A percentile compares a stretch with the other conserved stretches of the same genome.
phyloP scores from a whole-genome alignment of 768 basidiomycete species.

The Mycena amicta region DNA sequence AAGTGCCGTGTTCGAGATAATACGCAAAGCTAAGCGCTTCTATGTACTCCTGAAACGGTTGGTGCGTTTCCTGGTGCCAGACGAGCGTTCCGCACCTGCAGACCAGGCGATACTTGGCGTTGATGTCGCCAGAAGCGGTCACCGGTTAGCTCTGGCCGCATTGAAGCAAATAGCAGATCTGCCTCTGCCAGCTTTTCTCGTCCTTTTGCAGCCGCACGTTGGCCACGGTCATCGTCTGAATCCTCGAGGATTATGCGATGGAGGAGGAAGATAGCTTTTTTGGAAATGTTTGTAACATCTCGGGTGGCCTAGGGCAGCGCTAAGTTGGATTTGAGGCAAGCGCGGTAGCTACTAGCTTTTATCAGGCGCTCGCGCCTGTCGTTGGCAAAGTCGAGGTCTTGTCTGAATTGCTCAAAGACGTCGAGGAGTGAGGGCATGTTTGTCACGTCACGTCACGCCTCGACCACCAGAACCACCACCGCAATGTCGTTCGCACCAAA shows the following conservation, averaged over 20 bases:
- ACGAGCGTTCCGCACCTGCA: too few species aligned
- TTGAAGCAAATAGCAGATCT: slow-evolving; percentile 58
- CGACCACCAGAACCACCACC: neutral
- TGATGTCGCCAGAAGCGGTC: slow-evolving; percentile 81
- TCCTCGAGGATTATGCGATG: slow-evolving; percentile 63
- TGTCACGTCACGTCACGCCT: too few species aligned
- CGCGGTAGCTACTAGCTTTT: slow-evolving; percentile 52
- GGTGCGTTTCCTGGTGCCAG: too few species aligned
- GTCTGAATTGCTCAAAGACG: slow-evolving; percentile 64
- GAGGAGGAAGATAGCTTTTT: slow-evolving; percentile 91
- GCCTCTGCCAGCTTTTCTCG: slow-evolving; percentile 69
- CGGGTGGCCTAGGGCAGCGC: slow-evolving; percentile 64
- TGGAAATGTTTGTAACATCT: slow-evolving; percentile 88
- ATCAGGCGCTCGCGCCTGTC: slow-evolving; percentile 90
- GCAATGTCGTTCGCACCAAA: slow-evolving; percentile 60
- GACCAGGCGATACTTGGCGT: slow-evolving; percentile 71
- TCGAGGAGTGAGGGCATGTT: slow-evolving; percentile 9
- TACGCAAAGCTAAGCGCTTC: slow-evolving; percentile 90
- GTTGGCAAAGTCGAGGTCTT: slow-evolving; percentile 78
- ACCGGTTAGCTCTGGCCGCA: slow-evolving; percentile 64
- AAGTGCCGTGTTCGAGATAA: slow-evolving; percentile 69
- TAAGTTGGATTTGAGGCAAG: neutral
- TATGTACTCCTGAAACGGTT: slow-evolving; percentile 97
- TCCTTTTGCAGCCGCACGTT: slow-evolving; percentile 52
- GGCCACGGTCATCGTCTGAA: slow-evolving; percentile 33